These are phyloP conservation scores for Rhizopogon salebrosus DNA, from an alignment of 768 basidiomycete species.

Conservation along the genomic window DNA sequence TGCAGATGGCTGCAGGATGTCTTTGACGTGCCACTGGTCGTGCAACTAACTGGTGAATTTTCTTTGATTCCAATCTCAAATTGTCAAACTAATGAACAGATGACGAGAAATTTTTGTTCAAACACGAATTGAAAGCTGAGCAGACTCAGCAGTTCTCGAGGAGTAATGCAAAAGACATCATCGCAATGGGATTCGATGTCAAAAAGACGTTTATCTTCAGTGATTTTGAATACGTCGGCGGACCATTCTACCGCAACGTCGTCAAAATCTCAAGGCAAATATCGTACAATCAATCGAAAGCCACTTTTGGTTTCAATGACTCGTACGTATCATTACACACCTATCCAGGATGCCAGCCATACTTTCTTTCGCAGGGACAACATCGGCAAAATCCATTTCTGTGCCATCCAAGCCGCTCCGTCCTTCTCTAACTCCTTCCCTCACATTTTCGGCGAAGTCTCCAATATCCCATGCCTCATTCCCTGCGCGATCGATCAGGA, in stretches of 20 bases:
- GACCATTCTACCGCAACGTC: constrained; percentile 91
- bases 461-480: constrained; percentile 88
- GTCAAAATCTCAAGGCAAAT: constrained; percentile 90
- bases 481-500: constrained; percentile 99
- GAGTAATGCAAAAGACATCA: constrained; percentile 92
- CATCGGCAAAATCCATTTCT: constrained; percentile 97
- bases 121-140: constrained; percentile 87
- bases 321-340: constrained; percentile 55
- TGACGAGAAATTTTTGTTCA: constrained; percentile 99
- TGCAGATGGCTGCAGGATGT: constrained; percentile 93
- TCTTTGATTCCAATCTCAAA: not conserved
- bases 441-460: constrained; percentile 83
- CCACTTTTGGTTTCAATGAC: constrained; percentile 94
- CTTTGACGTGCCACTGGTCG: constrained; percentile 89
- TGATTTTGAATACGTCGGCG: constrained; percentile 85
- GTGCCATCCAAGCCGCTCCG: constrained; percentile 90
- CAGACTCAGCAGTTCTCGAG: constrained; percentile 78
- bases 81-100: constrained; percentile 41
- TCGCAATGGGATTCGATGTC: constrained; percentile 89
- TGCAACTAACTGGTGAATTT: constrained; percentile 84
- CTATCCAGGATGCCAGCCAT: not conserved
- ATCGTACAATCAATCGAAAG: constrained; percentile 89
- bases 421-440: constrained; percentile 99
- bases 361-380: constrained; percentile 74
- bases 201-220: constrained; percentile 98